Conservation (phyloP, 2,329 filamentous ascomycete species). For the Botrytis pseudocinerea region DNA sequence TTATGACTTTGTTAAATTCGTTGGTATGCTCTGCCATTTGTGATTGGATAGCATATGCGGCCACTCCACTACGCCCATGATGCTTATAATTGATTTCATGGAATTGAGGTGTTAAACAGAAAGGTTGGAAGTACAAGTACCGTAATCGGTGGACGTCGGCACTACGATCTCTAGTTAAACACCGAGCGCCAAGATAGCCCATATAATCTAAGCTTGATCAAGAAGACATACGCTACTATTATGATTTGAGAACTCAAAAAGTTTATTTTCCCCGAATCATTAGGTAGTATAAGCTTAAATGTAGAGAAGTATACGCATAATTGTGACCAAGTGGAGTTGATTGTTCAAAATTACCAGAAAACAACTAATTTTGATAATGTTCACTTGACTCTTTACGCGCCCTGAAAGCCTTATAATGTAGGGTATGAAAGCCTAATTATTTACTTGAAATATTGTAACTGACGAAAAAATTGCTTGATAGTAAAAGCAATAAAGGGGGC, state of each 20-base stretch:
- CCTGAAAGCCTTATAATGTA: not conserved
- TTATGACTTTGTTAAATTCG: too few relatives aligned
- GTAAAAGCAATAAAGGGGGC: not conserved
- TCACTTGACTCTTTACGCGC: not conserved
- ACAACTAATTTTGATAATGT: not conserved
- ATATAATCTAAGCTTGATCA: not conserved
- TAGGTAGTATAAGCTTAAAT: not conserved
- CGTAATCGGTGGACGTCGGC: not conserved
- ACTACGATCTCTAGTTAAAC: not conserved
- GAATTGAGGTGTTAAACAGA: not conserved
- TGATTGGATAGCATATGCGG: too few relatives aligned
- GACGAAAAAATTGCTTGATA: not conserved
- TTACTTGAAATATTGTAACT: not conserved
- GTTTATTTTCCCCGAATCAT: not conserved
- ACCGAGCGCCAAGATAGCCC: not conserved
- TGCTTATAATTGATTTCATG: not conserved
- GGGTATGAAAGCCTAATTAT: not conserved
- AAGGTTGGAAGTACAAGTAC: not conserved
- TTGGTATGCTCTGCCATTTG: too few relatives aligned
- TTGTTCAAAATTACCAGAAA: not conserved
- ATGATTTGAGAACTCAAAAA: too few relatives aligned
- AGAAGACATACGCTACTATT: not conserved
- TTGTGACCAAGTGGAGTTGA: not conserved
- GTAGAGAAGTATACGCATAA: not conserved
- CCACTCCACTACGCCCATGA: too few relatives aligned